These are phyloP conservation scores for Austropuccinia psidii DNA, from an alignment of 1,284 basidiomycete genomes.

Conservation along the genomic window DNA sequence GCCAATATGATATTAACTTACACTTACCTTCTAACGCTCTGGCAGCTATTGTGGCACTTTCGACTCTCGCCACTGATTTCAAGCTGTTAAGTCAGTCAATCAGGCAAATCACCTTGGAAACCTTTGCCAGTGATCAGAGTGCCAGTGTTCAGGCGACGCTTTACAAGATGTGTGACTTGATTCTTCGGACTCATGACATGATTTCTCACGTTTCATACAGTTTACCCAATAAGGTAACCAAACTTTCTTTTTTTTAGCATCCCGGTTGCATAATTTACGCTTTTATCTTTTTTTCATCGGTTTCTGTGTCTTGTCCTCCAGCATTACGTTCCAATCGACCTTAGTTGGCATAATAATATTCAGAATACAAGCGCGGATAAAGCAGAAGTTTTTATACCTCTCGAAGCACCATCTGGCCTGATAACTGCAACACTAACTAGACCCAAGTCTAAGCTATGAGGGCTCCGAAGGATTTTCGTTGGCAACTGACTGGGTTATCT, in stretches of 20 bases:
- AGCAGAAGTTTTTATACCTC: slow-evolving; percentile 44
- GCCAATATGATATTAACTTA: slow-evolving; percentile 53
- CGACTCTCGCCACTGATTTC: slow-evolving; percentile 44
- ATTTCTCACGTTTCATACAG: slow-evolving; percentile 63
- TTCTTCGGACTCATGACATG: slow-evolving; percentile 57
- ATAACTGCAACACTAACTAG: slow-evolving; percentile 43
- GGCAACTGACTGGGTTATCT: no score
- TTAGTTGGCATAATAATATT: slow-evolving; percentile 39
- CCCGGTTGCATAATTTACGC: neutral
- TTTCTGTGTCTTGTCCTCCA: slow-evolving; percentile 43
- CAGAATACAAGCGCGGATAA: slow-evolving; percentile 41
- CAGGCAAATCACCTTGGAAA: slow-evolving; percentile 63
- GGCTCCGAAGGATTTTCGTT: no score
- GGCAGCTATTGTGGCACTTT: slow-evolving; percentile 39
- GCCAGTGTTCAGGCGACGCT: slow-evolving; percentile 84
- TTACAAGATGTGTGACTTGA: slow-evolving; percentile 73
- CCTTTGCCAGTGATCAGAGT: slow-evolving; percentile 79
- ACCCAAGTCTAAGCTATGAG: no score
- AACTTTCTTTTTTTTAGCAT: neutral
- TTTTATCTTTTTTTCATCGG: neutral
- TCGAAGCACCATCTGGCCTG: slow-evolving; percentile 42
- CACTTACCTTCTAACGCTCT: slow-evolving; percentile 55
- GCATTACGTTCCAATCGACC: slow-evolving; percentile 61
- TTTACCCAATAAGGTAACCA: slow-evolving; percentile 66
- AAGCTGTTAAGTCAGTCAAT: slow-evolving; percentile 54